Conservation (phyloP, 208 protist genomes). For the Pavlovales sp. region DNA sequence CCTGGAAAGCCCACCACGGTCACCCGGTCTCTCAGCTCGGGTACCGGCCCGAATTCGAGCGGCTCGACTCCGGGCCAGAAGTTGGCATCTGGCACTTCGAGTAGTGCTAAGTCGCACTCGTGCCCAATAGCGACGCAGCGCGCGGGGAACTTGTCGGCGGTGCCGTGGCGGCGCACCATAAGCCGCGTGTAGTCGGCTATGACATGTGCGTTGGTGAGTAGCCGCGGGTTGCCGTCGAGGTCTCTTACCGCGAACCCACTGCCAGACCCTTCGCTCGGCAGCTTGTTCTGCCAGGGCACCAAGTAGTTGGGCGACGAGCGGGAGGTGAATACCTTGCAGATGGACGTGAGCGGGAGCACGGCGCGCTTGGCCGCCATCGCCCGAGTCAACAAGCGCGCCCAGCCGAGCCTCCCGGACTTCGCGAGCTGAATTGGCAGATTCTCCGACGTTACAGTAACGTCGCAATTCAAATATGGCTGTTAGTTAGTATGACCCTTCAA, state of each 20-base stretch:
- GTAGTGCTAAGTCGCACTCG: constrained; percentile 39
- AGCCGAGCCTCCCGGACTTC: no score
- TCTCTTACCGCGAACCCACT: background rate
- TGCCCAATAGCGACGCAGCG: background rate
- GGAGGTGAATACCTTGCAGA: background rate
- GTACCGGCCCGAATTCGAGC: background rate
- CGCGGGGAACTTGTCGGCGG: constrained; percentile 2
- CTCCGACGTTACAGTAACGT: no score
- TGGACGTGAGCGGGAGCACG: background rate
- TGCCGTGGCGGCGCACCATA: background rate
- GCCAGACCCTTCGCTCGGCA: background rate
- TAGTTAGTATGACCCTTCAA: no score
- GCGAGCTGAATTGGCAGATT: no score
- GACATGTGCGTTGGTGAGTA: background rate
- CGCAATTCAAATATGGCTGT: no score
- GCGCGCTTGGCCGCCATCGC: no score
- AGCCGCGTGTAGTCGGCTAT: background rate
- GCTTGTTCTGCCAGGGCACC: background rate
- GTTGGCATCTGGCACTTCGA: background rate
- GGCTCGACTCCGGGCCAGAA: constrained; percentile 15
- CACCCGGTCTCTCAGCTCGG: constrained; percentile 18
- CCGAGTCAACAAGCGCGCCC: no score
- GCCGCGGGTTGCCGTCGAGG: background rate
- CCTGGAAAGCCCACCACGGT: constrained; percentile 26
- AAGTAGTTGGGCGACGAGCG: background rate